Evolutionary conservation across 2,329 filamentous ascomycete species (phyloP), one percentile per base, ranked within the genome.

Genomic region (Plectosphaerella cucumerina): DNA sequence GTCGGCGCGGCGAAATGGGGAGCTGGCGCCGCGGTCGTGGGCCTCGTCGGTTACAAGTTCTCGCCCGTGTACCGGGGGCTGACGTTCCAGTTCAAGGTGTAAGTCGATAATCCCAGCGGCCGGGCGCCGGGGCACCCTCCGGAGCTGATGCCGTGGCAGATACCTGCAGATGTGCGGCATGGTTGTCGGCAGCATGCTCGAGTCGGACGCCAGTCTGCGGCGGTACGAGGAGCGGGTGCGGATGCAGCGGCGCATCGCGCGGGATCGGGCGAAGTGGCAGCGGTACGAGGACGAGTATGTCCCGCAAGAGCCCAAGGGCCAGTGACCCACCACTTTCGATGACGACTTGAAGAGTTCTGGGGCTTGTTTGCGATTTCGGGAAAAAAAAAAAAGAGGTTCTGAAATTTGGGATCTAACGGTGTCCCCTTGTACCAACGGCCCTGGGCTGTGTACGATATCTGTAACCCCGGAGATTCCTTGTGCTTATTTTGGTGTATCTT

Each of bases 151-250:
- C 12, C 6, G 12, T 3, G 26, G 17, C 61, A 92, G 89, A 26
- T 93, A 90, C 63, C 73, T 92, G 15, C 87, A 91, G 66, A 90
- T 91, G 86, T 89, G 85, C n/a, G 85, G 84, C 53, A 92, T 92
- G 88, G 85, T 88, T n/a, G 62, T 90, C 33, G 89, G 89, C 42
- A 78, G 83, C 61, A 88, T 89, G 78, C 77, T 92, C 49, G 86
- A 90, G 71, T 89, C 87, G 3, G 89, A 93, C 62, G 70, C 74
- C 50, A 76, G 84, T 47, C 74, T 92, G 59, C 77, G 85, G 48
- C 71, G 78, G 53, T 89, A 88, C 60, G 87, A 91, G 65, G 74
- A 82, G 12, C 72, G 74, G 43, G 71, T 90, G 56, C 75, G 87
- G 53, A 77, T 83, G 63, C 79, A 87, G 60, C 82, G 84, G 61